A percentile compares a stretch with the other conserved stretches of the same genome.
Conservation (phyloP, 2,329 filamentous ascomycete genomes). For the Dactylonectria macrodidyma region DNA sequence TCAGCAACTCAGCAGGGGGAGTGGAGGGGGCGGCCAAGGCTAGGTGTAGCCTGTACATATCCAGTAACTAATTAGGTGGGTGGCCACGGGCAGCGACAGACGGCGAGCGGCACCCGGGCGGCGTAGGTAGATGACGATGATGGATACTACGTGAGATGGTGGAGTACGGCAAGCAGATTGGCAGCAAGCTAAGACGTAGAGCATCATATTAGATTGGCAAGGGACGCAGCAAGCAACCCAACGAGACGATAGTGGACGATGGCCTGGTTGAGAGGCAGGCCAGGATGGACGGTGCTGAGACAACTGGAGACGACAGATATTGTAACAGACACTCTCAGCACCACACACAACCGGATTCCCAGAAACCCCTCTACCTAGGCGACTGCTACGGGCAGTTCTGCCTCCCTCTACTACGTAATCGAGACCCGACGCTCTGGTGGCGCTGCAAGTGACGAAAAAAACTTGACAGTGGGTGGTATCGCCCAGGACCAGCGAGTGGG, state of each 20-base stretch:
- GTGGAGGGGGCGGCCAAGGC: conserved; percentile 31
- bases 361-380: background rate
- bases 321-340: background rate
- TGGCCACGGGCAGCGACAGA: conserved; percentile 9
- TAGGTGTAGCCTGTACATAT: background rate
- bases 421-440: conserved; percentile 7
- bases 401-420: background rate
- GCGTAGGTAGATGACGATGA: background rate
- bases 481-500: conserved; percentile 16
- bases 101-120: background rate
- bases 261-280: background rate
- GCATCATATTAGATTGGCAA: background rate
- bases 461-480: background rate
- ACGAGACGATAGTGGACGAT: background rate
- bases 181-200: background rate
- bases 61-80: background rate
- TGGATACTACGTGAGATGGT: background rate
- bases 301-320: background rate
- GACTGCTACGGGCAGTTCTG: background rate
- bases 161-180: conserved; percentile 7
- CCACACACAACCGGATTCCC: conserved; percentile 9
- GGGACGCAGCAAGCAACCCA: background rate
- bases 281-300: background rate
- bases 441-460: conserved; percentile 6
- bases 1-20: conserved; percentile 39